A percentile compares a stretch with the other conserved stretches of the same genome.
These are phyloP conservation scores for Colletotrichum lindemuthianum DNA, from an alignment of 2,329 filamentous ascomycete species.

Conservation along the genomic window DNA sequence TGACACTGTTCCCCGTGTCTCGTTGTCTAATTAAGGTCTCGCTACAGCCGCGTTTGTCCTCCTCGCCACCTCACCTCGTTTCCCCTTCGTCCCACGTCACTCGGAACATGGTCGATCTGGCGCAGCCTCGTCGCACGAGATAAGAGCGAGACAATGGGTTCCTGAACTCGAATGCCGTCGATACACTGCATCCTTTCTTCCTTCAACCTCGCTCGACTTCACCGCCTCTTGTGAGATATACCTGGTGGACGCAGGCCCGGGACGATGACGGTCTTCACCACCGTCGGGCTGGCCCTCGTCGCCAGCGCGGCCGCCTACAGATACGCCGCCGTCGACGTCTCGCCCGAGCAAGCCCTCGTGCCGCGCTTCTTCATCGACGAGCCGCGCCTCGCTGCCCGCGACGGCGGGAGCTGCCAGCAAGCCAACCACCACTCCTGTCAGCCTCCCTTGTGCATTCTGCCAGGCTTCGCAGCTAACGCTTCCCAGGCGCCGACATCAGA, in stretches of 20 bases:
- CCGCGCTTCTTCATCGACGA: slow-evolving; percentile 35
- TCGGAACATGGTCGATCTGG: neutral
- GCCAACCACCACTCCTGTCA: slow-evolving; percentile 32
- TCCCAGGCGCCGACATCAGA: slow-evolving; percentile 54
- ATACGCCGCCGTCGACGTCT: slow-evolving; percentile 33
- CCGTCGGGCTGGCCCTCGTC: slow-evolving; percentile 12
- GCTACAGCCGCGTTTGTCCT: slow-evolving; percentile 4
- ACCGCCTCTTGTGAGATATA: too few relatives aligned
- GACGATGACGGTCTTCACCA: neutral
- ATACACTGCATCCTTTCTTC: too few relatives aligned
- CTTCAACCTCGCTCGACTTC: too few relatives aligned
- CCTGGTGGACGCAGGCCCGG: neutral
- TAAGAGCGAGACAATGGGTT: neutral
- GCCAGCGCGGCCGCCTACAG: slow-evolving; percentile 22
- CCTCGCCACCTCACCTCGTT: neutral
- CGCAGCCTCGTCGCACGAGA: neutral
- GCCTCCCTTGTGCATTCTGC: neutral
- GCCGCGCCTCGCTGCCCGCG: slow-evolving; percentile 31
- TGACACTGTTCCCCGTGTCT: slow-evolving; percentile 1
- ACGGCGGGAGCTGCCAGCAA: slow-evolving; percentile 23
- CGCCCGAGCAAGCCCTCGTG: slow-evolving; percentile 15
- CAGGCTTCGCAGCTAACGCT: neutral
- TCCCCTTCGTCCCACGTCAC: neutral
- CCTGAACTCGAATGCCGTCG: neutral
- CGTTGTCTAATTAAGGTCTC: neutral